These are phyloP conservation scores for Capronia epimyces DNA, from an alignment of 2,329 filamentous ascomycete species.

Conservation along the genomic window DNA sequence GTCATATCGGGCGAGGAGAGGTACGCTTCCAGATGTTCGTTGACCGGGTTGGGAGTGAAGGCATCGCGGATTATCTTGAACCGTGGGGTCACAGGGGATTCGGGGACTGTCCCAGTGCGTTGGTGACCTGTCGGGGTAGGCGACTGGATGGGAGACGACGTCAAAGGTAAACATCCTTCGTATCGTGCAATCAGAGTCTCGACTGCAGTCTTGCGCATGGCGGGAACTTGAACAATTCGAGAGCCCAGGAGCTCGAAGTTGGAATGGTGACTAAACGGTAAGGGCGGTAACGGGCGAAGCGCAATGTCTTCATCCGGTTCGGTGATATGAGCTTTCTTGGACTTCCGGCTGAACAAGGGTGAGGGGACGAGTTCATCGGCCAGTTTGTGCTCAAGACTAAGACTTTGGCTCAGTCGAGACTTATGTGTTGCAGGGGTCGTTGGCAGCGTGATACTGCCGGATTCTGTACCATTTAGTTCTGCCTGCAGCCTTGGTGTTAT, in stretches of 20 bases:
- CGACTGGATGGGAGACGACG: conserved; percentile 3
- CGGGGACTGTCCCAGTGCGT: neutral
- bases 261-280: conserved; percentile 24
- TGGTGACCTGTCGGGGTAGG: neutral
- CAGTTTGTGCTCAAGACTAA: conserved; percentile 19
- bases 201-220: conserved; percentile 23
- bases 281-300: conserved; percentile 18
- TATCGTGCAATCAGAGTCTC: conserved; percentile 25
- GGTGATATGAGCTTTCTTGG: conserved; percentile 3
- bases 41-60: conserved; percentile 19
- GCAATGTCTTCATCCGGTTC: neutral
- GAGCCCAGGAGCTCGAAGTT: conserved; percentile 18
- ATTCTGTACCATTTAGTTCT: neutral
- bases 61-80: conserved; percentile 21
- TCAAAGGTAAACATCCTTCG: conserved; percentile 20
- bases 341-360: conserved; percentile 25
- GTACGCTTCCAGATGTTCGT: conserved; percentile 18
- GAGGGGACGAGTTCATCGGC: conserved; percentile 26
- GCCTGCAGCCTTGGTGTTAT: neutral
- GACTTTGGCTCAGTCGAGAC: conserved; percentile 20
- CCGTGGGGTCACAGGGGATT: conserved; percentile 14
- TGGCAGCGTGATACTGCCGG: neutral
- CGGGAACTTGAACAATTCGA: conserved; percentile 19
- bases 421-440: conserved; percentile 7
- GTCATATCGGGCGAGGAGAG: conserved; percentile 10